A percentile compares a stretch with the other conserved stretches of the same genome.
phyloP scores from a whole-genome alignment of 2,329 filamentous ascomycete species.

The Scedosporium apiospermum region DNA sequence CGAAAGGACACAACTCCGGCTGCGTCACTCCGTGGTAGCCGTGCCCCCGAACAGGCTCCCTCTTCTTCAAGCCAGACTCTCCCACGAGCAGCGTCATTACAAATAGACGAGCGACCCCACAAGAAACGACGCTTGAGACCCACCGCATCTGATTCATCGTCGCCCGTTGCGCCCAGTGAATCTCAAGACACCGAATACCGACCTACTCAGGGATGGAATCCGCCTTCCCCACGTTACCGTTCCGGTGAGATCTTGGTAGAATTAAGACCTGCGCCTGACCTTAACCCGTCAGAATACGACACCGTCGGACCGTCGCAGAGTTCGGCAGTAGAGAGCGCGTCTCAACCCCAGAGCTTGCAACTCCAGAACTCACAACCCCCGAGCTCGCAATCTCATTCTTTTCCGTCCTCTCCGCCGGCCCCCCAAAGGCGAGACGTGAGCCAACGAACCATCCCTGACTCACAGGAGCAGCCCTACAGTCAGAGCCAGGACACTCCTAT shows the following conservation, averaged over 20 bases:
- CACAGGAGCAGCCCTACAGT: constrained; percentile 21
- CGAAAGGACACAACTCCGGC: constrained; percentile 1
- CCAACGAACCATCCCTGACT: constrained; percentile 32
- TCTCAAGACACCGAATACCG: constrained; percentile 15
- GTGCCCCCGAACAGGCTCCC: constrained; percentile 1
- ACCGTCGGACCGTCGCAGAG: constrained; percentile 21
- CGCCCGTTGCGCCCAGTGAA: constrained; percentile 14
- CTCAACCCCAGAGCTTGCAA: constrained; percentile 23
- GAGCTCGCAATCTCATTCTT: not conserved
- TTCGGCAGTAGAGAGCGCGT: constrained; percentile 16
- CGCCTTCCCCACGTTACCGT: constrained; percentile 7
- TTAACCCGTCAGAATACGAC: constrained; percentile 25
- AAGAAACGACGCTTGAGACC: constrained; percentile 15
- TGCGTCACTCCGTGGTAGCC: constrained; percentile 3
- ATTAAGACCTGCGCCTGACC: constrained; percentile 18
- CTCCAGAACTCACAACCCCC: constrained; percentile 15
- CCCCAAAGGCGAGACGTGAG: constrained; percentile 22
- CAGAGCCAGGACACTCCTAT: constrained; percentile 9
- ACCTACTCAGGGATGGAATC: constrained; percentile 11
- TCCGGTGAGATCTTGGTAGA: constrained; percentile 17
- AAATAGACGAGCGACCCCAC: constrained; percentile 7
- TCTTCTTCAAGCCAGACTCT: constrained; percentile 1
- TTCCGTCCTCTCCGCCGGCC: not conserved
- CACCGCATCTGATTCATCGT: constrained; percentile 17
- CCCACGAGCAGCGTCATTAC: not conserved